Evolutionary conservation across 148 eudicot genomes (phyloP), one percentile per base, ranked within the genome.

Genomic region (Polygonum maritimum): DNA sequence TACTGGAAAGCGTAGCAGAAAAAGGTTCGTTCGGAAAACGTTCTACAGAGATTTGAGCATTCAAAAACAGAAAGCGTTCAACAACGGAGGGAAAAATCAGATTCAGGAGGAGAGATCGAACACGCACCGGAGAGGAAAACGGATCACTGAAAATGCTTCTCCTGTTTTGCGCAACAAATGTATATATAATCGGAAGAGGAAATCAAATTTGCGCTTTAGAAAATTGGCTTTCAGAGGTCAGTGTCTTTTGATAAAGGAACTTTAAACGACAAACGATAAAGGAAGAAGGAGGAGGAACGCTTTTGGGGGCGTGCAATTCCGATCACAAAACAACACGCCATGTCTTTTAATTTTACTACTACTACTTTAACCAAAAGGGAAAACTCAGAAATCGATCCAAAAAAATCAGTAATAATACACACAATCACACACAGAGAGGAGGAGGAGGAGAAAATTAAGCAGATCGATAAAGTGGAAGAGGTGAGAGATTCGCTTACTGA

Each of bases 201-300:
- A 36, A 65, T 7, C 6, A 1, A 13, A 65, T 35, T 36, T 65
- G 35, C 21, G 19, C 38, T 33, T 35, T 45, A 7, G 31, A 26
- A 26, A 26, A 48, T 26, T 44, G 52, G 75, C 75, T 41, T 44
- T 48, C 36, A 72, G 75, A 31, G 35, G 75, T 72, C 75, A 72
- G 75, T 76, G 81, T 74, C 74, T 78, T 74, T 69, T 38, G 81
- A 75, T 81, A 84, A 83, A 78, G 74, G 75, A 67, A 80, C 86
- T 80, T 80, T 69, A 55, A 54, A 78, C 75, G 63, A 62, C 8
- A 60, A 60, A 73, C 73, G 45, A 81, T 74, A 52, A 57, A 83
- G 82, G 81, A 78, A 26, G 31, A 26, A 26, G 31, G 31, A 26
- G 31, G 31, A n/a, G n/a, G 69, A 76, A 77, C 78, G 77, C 76